Conservation (phyloP, 108 stramenopile genomes). For the Pseudonitzschia multistriata region DNA sequence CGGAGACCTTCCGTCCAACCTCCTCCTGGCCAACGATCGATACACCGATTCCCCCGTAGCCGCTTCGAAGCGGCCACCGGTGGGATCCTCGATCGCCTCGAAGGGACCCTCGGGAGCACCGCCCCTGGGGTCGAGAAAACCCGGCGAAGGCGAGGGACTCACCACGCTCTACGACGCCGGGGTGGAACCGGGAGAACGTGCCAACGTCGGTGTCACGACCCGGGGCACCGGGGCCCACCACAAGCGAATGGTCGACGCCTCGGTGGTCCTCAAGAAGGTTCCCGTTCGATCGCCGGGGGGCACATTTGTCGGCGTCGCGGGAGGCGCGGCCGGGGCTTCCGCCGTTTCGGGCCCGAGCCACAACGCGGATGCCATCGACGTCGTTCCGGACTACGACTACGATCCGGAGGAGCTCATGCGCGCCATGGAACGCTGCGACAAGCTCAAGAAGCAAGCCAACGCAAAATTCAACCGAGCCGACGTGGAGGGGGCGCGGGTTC, state of each 20-base stretch:
- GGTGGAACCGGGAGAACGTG: conserved; percentile 7
- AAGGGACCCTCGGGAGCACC: not conserved
- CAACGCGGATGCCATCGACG: not conserved
- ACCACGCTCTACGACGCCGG: conserved; percentile 6
- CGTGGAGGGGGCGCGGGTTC: conserved; percentile 33
- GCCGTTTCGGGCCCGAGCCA: not conserved
- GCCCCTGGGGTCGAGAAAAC: not conserved
- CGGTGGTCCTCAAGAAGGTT: conserved; percentile 3
- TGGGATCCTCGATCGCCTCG: not conserved
- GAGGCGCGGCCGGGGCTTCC: not conserved
- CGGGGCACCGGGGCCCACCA: conserved; percentile 8
- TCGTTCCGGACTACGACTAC: conserved; percentile 5
- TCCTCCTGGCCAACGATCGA: conserved; percentile 5
- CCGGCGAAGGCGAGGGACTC: not conserved
- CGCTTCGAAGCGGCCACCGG: not conserved
- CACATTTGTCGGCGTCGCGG: not conserved
- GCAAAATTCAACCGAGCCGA: conserved; percentile 54
- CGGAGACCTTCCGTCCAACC: conserved; percentile 20
- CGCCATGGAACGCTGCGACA: conserved; percentile 40
- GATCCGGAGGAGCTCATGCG: conserved; percentile 27
- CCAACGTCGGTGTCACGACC: conserved; percentile 13
- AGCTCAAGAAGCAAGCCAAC: conserved; percentile 56
- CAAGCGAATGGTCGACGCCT: conserved; percentile 10
- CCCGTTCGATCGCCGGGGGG: not conserved
- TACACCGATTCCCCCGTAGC: not conserved